Evolutionary conservation across 305 asterid genomes (phyloP), one percentile per base, ranked within the genome.

Genomic region (Euphrasia arctica): DNA sequence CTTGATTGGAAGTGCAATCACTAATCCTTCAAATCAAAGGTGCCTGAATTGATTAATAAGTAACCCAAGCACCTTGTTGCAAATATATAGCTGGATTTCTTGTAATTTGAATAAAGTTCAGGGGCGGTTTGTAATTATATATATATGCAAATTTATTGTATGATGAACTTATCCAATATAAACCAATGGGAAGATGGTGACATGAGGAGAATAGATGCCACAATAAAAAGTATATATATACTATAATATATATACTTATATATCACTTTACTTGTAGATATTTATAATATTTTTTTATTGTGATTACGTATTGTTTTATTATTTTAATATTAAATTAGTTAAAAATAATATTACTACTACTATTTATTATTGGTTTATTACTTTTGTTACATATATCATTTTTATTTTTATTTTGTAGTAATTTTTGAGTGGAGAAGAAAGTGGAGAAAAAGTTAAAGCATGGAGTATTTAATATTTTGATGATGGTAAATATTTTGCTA

Each of bases 91-190:
- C 32, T 29, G 32, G 4, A 29, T 29, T 31, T 31, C 4, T 31
- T 31, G 34, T 31, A 31, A 31, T 31, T 31, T 31, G 34, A 31
- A 4, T 31, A 4, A 31, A 31, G 34, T 31, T 31, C 4, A 31
- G 34, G 34, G 34, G 34, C 4, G 4, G 34, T 31, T 31, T 31
- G 34, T 31, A 31, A 31, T 2, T 31, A 31, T 1, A 2, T 34
- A 31, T 31, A 34, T 34, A 4, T 34, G 8, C 6, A 34, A 34
- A 34, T 4, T 34, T 34, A 75, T 62, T 56, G 50, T 71, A 57
- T 75, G 74, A 69, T 71, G 78, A 67, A 25, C 71, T 76, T 78
- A 81, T 81, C 86, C 83, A 60, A 49, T 60, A 62, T 66, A 28
- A 62, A 50, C 82, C 80, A 78, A 78, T 81, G 62, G 59, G 36